Evolutionary conservation across 2,329 filamentous ascomycete species (phyloP).

Genomic region (Pseudocercospora crystallina): DNA sequence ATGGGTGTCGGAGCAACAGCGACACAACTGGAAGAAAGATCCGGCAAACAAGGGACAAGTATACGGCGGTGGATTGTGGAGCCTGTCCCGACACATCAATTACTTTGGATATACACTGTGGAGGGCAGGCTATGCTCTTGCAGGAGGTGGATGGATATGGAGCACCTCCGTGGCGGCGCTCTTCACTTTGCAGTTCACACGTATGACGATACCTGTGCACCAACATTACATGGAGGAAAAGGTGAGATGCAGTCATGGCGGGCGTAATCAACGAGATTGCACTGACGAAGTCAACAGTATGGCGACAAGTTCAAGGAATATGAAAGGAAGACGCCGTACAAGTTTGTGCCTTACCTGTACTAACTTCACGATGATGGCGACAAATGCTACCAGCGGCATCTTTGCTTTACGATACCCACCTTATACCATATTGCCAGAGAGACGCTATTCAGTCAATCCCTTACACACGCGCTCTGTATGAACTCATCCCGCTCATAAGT

Average conservation of each 20-base stretch:
- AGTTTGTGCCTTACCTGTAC: conserved; percentile 38
- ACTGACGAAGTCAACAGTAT: conserved; percentile 32
- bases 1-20: conserved; percentile 57
- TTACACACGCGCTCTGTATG: no score
- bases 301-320: conserved; percentile 40
- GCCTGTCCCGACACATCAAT: conserved; percentile 54
- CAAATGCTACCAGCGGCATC: no score
- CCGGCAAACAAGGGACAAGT: conserved; percentile 54
- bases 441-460: no score
- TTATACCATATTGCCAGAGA: no score
- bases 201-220: conserved; percentile 47
- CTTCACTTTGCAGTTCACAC: conserved; percentile 48
- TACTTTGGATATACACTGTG: conserved; percentile 56
- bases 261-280: neutral
- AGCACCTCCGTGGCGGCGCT: conserved; percentile 43
- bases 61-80: conserved; percentile 52
- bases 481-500: no score
- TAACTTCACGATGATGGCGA: neutral
- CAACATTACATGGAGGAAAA: conserved; percentile 50
- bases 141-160: conserved; percentile 48
- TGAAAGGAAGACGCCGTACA: conserved; percentile 40
- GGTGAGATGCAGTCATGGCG: conserved; percentile 29
- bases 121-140: conserved; percentile 51
- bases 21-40: conserved; percentile 53
- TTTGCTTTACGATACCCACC: no score